Percentiles rank a stretch among this genome's conserved stretches.
Evolutionary conservation across 306 rosid species (phyloP).

Genomic region (Dalbergia oliveri): DNA sequence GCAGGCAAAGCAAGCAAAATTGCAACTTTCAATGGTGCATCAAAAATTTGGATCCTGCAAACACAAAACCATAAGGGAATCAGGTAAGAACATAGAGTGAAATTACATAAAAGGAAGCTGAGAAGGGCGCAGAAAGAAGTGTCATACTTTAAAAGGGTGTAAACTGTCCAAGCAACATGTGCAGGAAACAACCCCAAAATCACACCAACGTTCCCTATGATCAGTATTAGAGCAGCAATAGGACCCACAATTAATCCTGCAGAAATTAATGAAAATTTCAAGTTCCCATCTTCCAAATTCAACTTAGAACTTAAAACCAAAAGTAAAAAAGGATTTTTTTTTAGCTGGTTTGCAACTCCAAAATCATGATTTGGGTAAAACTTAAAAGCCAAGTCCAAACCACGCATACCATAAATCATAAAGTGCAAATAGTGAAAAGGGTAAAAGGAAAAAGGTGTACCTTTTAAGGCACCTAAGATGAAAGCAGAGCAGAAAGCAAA

Average conservation of each 20-base stretch:
- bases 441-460: slow-evolving; percentile 43
- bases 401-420: background rate
- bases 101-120: too few species aligned
- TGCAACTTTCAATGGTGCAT: slow-evolving; percentile 74
- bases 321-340: background rate
- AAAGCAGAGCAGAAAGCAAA: slow-evolving; percentile 74
- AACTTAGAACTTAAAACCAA: slow-evolving; percentile 22
- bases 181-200: slow-evolving; percentile 77
- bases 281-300: slow-evolving; percentile 42
- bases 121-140: background rate
- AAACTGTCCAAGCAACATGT: slow-evolving; percentile 82
- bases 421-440: background rate
- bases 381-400: background rate
- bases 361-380: too few species aligned
- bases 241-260: slow-evolving; percentile 83
- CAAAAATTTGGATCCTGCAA: slow-evolving; percentile 70
- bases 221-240: slow-evolving; percentile 67
- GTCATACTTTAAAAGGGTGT: slow-evolving; percentile 66
- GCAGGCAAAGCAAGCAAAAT: slow-evolving; percentile 74
- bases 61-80: too few species aligned
- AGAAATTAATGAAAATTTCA: slow-evolving; percentile 43
- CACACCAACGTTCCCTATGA: slow-evolving; percentile 73
- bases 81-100: too few species aligned
- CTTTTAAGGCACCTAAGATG: slow-evolving; percentile 74
- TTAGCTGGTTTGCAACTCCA: too few species aligned